Conservation (phyloP, 306 rosid species). For the Quercus agrifolia region DNA sequence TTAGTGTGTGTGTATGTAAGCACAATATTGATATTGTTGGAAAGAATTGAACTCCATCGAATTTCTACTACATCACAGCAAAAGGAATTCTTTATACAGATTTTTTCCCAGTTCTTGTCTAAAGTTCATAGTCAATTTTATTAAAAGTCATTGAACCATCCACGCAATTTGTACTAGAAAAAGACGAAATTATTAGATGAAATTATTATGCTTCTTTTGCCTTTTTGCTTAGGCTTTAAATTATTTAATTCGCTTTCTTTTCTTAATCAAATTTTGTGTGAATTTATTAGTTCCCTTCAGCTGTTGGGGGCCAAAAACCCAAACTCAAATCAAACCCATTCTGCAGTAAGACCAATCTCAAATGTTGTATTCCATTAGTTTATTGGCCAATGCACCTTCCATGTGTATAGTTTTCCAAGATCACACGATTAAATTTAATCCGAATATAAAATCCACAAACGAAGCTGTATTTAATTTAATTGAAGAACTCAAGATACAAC, state of each 20-base stretch:
- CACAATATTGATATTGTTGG: conserved; percentile 13
- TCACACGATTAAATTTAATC: no score
- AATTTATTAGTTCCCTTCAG: no score
- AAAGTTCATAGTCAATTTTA: not conserved
- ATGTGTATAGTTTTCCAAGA: no score
- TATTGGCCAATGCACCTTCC: no score
- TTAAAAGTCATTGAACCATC: not conserved
- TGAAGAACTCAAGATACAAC: no score
- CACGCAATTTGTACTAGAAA: not conserved
- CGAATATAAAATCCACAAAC: no score
- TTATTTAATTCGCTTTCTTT: not conserved
- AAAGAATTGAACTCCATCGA: not conserved
- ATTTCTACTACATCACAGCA: conserved; percentile 3
- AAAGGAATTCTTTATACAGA: conserved; percentile 16
- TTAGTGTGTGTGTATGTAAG: conserved; percentile 23
- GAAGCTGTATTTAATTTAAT: no score
- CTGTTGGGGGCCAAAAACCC: no score
- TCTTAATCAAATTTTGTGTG: no score
- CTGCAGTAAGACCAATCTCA: no score
- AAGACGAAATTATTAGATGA: not conserved
- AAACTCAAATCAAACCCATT: no score
- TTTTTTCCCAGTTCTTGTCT: not conserved
- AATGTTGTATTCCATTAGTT: no score
- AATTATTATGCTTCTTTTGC: not conserved
- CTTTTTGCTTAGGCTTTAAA: not conserved